Base-by-base conservation (phyloP, 2,329 filamentous ascomycete species). In the Fusarium pseudoanthophilum region DNA sequence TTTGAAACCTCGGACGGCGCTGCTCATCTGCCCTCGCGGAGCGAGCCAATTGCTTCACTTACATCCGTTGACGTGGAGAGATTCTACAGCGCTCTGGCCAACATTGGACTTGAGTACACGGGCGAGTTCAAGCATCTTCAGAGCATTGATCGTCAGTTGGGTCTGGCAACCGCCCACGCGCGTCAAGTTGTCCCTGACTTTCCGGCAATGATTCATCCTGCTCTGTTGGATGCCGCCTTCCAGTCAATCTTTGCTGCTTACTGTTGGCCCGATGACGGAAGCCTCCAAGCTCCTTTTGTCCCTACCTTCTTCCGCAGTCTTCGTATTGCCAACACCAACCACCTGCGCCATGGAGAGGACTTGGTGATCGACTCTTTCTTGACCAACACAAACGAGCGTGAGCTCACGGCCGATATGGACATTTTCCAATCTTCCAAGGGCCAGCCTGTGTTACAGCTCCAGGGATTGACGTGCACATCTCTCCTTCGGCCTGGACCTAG, bases 241-340 rank as follows among this genome's bases (percentile, higher is more conserved):
- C 83, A 85, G 64, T 67, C 79, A 10, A 64, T 79, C 15, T 75
- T 84, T 10, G 70, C 78, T 3, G 81, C 82, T 2, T 79, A 76
- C 51, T 76, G 77, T 10, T 79, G 72, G 28, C 83, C 83, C 0
- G 78, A 77, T 2, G 80, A 82, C 45, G 80, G 78, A 7, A 73
- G 72, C 7, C 74, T 84, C 8, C 80, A 78, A 75, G 67, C 78
- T 3, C 69, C 80, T 7, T 78, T 81, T 52, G 66, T 84, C 20
- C 69, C 57, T 7, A 68, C 60, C 7, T 56, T 24, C 10, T 55
- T 52, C 65, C 18, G 30, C 34, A 71, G 53, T 40, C 30, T 64
- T 7, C 64, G 64, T 21, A 67, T 73, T 24, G 42, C 53, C 13
- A 61, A 60, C 53, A 42, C 43, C 6, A 43, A 46, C n/a, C 37